These are phyloP conservation scores for Myrmaecium sp. DNA, from an alignment of 2,329 filamentous ascomycete species.

Conservation along the genomic window DNA sequence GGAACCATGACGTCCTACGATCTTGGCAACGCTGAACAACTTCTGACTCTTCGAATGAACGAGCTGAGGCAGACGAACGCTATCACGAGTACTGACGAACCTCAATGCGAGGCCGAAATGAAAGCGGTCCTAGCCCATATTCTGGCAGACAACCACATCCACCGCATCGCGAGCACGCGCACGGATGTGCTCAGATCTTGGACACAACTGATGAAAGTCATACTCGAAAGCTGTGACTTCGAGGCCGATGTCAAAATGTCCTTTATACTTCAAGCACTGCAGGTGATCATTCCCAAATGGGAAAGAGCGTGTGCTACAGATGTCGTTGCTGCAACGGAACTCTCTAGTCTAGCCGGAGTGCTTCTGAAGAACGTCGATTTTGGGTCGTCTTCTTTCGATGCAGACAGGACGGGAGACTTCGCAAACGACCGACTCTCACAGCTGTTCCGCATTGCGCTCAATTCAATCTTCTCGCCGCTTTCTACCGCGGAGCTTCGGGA, in stretches of 20 bases:
- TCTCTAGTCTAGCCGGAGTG: conserved; percentile 59
- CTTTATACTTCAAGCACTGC: conserved; percentile 72
- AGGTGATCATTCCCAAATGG: conserved; percentile 74
- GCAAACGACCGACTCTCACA: conserved; percentile 82
- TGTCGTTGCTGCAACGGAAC: conserved; percentile 51
- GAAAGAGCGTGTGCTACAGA: conserved; percentile 59
- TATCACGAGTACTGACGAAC: conserved; percentile 13
- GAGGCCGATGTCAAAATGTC: conserved; percentile 53
- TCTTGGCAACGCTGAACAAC: conserved; percentile 51
- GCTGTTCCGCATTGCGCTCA: conserved; percentile 73
- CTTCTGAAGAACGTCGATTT: conserved; percentile 57
- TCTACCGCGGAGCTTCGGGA: conserved; percentile 58
- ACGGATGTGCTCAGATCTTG: conserved; percentile 62
- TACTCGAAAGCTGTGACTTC: conserved; percentile 69
- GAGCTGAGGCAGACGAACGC: conserved; percentile 34
- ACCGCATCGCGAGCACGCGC: conserved; percentile 37
- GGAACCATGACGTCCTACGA: conserved; percentile 47
- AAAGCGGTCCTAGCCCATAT: conserved; percentile 40
- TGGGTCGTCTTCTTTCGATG: conserved; percentile 26
- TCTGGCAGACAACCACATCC: conserved; percentile 44
- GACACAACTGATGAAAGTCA: conserved; percentile 68
- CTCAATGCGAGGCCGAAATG: conserved; percentile 36
- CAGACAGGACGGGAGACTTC: conserved; percentile 42
- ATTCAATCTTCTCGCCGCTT: conserved; percentile 58
- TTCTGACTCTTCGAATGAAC: conserved; percentile 52